Conservation (phyloP, 2,329 filamentous ascomycete species). For the Clarireedia hainanense region DNA sequence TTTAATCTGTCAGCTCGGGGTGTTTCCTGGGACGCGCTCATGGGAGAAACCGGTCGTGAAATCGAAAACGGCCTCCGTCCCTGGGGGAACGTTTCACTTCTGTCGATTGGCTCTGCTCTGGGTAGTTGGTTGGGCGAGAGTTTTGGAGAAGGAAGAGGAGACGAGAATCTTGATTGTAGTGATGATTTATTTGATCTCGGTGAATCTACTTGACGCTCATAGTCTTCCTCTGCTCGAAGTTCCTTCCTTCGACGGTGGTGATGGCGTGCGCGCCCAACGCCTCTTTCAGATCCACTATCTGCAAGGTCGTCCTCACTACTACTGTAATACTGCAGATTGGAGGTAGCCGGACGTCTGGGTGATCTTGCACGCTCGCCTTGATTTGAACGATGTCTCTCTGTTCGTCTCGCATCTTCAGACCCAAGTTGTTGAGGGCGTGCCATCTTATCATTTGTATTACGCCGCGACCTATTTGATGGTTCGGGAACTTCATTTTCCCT, state of each 20-base stretch:
- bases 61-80: conserved; percentile 11
- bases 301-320: conserved; percentile 25
- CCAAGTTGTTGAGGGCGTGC: conserved; percentile 19
- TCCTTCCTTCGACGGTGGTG: conserved; percentile 9
- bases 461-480: conserved; percentile 11
- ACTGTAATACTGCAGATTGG: conserved; percentile 17
- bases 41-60: conserved; percentile 23
- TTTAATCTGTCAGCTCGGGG: conserved; percentile 19
- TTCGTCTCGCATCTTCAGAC: conserved; percentile 17
- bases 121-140: conserved; percentile 22
- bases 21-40: conserved; percentile 14
- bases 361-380: conserved; percentile 15
- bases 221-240: conserved; percentile 15
- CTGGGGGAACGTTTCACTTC: conserved; percentile 23
- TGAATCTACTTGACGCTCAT: conserved; percentile 14
- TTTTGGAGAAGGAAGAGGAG: conserved; percentile 26
- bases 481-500: conserved; percentile 17
- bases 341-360: conserved; percentile 17
- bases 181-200: conserved; percentile 23
- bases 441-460: conserved; percentile 20
- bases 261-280: conserved; percentile 11
- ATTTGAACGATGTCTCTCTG: conserved; percentile 16
- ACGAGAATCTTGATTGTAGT: conserved; percentile 15
- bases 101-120: conserved; percentile 19
- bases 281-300: conserved; percentile 24